A percentile compares a stretch with the other conserved stretches of the same genome.
These are phyloP conservation scores for Linum lewisii DNA, from an alignment of 345 rosid species.

Conservation along the genomic window DNA sequence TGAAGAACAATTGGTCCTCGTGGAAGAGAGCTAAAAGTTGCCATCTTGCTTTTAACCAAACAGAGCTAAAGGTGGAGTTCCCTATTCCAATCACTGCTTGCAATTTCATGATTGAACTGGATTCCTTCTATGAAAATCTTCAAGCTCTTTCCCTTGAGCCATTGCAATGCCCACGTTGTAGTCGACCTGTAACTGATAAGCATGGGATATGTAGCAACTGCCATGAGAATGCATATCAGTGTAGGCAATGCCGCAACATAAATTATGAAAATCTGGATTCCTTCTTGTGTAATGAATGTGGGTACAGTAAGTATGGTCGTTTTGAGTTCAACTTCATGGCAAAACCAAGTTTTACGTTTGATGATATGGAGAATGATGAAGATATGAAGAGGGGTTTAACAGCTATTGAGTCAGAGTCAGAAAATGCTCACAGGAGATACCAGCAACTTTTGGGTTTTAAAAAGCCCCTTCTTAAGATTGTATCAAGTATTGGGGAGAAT, in stretches of 20 bases:
- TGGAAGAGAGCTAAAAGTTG: slow-evolving; percentile 99
- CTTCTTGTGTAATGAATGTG: slow-evolving; percentile 96
- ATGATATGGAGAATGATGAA: slow-evolving; percentile 96
- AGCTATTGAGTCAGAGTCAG: slow-evolving; percentile 95
- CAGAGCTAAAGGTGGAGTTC: slow-evolving; percentile 93
- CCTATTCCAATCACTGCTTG: slow-evolving; percentile 98
- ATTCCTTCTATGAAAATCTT: slow-evolving; percentile 98
- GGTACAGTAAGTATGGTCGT: slow-evolving; percentile 96
- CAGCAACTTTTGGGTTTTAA: slow-evolving; percentile 98
- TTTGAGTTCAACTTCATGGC: slow-evolving; percentile 99
- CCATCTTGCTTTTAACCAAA: slow-evolving; percentile 93
- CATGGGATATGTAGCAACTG: slow-evolving; percentile 96
- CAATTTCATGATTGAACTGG: slow-evolving; percentile 98
- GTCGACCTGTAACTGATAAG: slow-evolving; percentile 90
- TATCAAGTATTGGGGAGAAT: slow-evolving; percentile 94
- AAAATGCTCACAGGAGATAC: slow-evolving; percentile 98
- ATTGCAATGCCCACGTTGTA: slow-evolving; percentile 97
- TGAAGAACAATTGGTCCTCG: slow-evolving; percentile 92
- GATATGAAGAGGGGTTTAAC: slow-evolving; percentile 98
- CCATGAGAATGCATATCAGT: slow-evolving; percentile 99
- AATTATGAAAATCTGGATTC: slow-evolving; percentile 96
- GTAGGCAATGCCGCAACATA: slow-evolving; percentile 99
- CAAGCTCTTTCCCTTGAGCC: slow-evolving; percentile 98
- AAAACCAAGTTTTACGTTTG: slow-evolving; percentile 93
- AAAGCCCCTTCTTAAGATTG: slow-evolving; percentile 96